phyloP scores from a whole-genome alignment of 2,329 filamentous ascomycete genomes.

The Alternaria incomplexa region DNA sequence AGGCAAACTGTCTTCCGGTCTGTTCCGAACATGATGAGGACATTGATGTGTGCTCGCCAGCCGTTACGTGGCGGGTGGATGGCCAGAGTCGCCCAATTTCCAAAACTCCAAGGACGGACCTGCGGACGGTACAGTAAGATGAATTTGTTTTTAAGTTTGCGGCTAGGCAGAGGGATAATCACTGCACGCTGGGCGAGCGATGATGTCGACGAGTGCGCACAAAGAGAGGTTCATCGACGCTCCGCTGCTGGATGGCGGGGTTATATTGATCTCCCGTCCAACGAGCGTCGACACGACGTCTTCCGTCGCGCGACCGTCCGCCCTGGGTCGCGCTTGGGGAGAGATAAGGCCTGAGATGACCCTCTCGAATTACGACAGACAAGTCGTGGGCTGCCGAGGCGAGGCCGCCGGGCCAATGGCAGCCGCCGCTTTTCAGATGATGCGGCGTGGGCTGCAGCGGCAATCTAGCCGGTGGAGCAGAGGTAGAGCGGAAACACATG shows the following conservation, averaged over 20 bases:
- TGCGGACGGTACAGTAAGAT: constrained; percentile 1
- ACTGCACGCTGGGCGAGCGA: constrained; percentile 6
- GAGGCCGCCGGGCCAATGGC: constrained; percentile 37
- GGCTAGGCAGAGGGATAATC: constrained; percentile 6
- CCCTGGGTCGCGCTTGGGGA: constrained; percentile 23
- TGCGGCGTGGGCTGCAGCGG: constrained; percentile 39
- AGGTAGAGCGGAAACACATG: constrained; percentile 35
- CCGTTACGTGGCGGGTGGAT: constrained; percentile 13
- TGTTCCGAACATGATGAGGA: constrained; percentile 31
- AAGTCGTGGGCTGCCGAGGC: constrained; percentile 26
- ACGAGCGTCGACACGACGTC: constrained; percentile 20
- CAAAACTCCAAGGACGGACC: neutral
- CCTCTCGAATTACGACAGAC: constrained; percentile 42
- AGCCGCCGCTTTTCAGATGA: constrained; percentile 25
- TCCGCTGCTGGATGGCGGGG: constrained; percentile 36
- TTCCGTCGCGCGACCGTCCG: constrained; percentile 23
- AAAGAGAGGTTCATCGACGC: constrained; percentile 8
- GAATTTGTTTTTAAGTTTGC: constrained; percentile 8
- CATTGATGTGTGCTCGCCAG: constrained; percentile 8
- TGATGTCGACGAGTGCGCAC: constrained; percentile 30
- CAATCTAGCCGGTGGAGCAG: constrained; percentile 40
- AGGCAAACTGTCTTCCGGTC: constrained; percentile 28
- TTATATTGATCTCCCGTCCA: constrained; percentile 31
- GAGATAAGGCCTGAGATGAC: constrained; percentile 46
- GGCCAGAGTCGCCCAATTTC: constrained; percentile 12